Evolutionary conservation across 2,329 filamentous ascomycete genomes (phyloP).

Genomic region (Westerdykella sp.): DNA sequence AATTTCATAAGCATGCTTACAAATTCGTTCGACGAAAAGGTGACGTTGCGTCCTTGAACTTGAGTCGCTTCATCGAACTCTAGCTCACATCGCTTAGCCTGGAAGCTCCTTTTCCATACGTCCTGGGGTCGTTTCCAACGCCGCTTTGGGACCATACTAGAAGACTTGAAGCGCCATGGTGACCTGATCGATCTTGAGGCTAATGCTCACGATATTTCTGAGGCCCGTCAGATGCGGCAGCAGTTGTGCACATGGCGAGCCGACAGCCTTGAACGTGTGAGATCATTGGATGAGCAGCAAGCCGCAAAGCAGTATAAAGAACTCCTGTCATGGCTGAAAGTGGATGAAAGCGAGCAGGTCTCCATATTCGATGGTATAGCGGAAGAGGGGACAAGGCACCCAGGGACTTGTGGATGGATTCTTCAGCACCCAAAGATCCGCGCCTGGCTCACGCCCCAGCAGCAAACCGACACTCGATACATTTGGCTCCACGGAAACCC

Average conservation of each 20-base stretch:
- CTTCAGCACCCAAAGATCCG: constrained; percentile 6
- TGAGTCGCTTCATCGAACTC: not conserved
- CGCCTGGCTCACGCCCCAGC: constrained; percentile 12
- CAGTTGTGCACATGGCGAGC: constrained; percentile 8
- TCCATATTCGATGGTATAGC: constrained; percentile 7
- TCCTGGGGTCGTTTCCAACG: constrained; percentile 23
- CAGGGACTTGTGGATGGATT: constrained; percentile 21
- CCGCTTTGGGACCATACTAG: constrained; percentile 22
- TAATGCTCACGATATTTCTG: constrained; percentile 18
- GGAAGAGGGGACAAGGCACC: constrained; percentile 13
- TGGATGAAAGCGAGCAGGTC: constrained; percentile 10
- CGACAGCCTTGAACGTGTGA: constrained; percentile 7
- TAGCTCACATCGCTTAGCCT: constrained; percentile 13
- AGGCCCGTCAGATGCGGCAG: constrained; percentile 9
- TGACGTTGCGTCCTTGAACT: constrained; percentile 1
- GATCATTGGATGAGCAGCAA: constrained; percentile 7
- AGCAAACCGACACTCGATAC: constrained; percentile 1
- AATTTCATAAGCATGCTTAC: constrained; percentile 46
- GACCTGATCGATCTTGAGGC: constrained; percentile 25
- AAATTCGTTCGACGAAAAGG: constrained; percentile 36
- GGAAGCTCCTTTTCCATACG: constrained; percentile 24
- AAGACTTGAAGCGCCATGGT: constrained; percentile 18
- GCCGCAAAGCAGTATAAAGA: constrained; percentile 5
- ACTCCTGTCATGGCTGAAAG: constrained; percentile 19
- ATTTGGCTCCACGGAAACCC: constrained; percentile 19